phyloP scores from a whole-genome alignment of 2,329 filamentous ascomycete species.

The Diaporthe amygdali region DNA sequence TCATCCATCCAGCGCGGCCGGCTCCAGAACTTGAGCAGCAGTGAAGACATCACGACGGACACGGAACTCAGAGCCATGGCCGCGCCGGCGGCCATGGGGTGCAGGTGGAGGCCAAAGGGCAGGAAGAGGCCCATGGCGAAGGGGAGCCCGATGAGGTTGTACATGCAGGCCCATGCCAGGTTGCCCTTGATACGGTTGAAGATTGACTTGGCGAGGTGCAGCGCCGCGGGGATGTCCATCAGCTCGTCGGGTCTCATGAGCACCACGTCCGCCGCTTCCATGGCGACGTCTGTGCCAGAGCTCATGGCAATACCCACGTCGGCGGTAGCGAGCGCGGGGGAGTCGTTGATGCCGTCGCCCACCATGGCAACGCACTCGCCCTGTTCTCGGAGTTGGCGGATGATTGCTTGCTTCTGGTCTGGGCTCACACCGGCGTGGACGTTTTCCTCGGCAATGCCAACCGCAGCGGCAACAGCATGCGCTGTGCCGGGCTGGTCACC shows the following conservation, averaged over 20 bases:
- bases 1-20: slow-evolving; percentile 87
- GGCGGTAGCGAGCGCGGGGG: slow-evolving; percentile 89
- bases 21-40: slow-evolving; percentile 87
- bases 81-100: slow-evolving; percentile 91
- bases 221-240: slow-evolving; percentile 87
- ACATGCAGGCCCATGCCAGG: slow-evolving; percentile 88
- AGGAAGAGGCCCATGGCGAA: slow-evolving; percentile 98
- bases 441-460: slow-evolving; percentile 77
- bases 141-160: slow-evolving; percentile 89
- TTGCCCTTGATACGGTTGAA: slow-evolving; percentile 95
- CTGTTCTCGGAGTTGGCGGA: slow-evolving; percentile 74
- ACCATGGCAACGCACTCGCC: slow-evolving; percentile 94
- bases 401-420: slow-evolving; percentile 86
- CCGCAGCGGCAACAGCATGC: slow-evolving; percentile 78
- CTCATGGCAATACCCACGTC: slow-evolving; percentile 93
- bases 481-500: slow-evolving; percentile 89
- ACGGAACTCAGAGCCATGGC: slow-evolving; percentile 94
- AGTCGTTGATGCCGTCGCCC: slow-evolving; percentile 98
- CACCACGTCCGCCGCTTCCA: slow-evolving; percentile 96
- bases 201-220: slow-evolving; percentile 82
- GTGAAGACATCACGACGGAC: slow-evolving; percentile 82
- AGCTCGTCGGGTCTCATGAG: slow-evolving; percentile 93
- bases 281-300: slow-evolving; percentile 93
- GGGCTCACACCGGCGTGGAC: slow-evolving; percentile 90
- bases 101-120: slow-evolving; percentile 84